These are phyloP conservation scores for Ustilago crameri DNA, from an alignment of 1,284 basidiomycete species.

Conservation along the genomic window DNA sequence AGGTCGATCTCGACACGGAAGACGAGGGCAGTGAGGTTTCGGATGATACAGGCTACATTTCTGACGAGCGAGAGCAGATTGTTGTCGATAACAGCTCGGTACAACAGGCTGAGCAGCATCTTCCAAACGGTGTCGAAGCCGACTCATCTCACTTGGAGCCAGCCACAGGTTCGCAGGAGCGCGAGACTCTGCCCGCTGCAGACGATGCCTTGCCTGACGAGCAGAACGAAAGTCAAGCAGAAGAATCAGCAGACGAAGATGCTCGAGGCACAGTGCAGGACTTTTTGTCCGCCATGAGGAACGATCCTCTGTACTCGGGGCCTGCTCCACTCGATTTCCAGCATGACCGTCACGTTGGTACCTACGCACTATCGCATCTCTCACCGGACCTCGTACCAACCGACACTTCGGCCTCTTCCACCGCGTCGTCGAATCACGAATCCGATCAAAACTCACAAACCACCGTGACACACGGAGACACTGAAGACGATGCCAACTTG, in stretches of 20 bases:
- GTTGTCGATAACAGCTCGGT: not conserved
- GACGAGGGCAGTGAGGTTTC: not conserved
- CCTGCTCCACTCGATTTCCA: constrained; percentile 12
- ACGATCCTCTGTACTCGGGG: constrained; percentile 20
- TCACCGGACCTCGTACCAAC: not conserved
- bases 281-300: constrained; percentile 21
- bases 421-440: no score
- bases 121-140: no score
- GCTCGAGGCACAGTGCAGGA: constrained; percentile 15
- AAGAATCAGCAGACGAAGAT: not conserved
- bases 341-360: constrained; percentile 26
- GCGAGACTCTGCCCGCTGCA: no score
- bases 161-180: not conserved
- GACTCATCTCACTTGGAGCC: no score
- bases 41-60: not conserved
- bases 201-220: no score
- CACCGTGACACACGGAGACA: not conserved
- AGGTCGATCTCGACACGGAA: not conserved
- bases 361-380: constrained; percentile 23
- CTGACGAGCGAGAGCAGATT: not conserved
- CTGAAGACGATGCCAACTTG: not conserved
- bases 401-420: constrained; percentile 3
- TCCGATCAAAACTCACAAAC: no score
- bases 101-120: no score
- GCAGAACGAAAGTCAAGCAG: no score